Evolutionary conservation across 192 early-diverging fungal genomes (phyloP), one percentile per base, ranked within the genome.

Genomic region (Jimgerdemannia flammicorona): DNA sequence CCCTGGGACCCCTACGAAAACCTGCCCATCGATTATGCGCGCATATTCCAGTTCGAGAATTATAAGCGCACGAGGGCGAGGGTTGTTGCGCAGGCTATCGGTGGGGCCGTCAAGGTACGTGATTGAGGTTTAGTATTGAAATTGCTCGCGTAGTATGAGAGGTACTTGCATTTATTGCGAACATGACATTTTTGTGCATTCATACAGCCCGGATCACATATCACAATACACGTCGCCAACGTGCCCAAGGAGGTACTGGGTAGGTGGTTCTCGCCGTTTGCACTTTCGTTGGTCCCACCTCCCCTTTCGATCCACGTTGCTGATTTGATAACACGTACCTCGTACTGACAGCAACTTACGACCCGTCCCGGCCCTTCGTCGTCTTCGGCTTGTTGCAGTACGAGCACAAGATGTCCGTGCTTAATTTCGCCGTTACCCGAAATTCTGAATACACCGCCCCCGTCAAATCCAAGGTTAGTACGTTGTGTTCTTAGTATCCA

Each of bases 1-100:
- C 93, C 97, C 11, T 99, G 98, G 98, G 98, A 99, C 80, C 93
- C 97, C 8, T 96, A 96, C 87, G 98, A 99, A 83, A 98, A 98
- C 83, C 85, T 99, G 73, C 98, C 98, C 0, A 84, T 95, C 43
- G 98, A 99, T 80, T 99, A 98, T 81, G 90, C 90, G 42, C 92
- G 95, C 67, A 97, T 99, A 72, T 99, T 98, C 88, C 95, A 97
- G 84, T 97, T 98, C 75, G 91, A 95, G 78, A 97, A 93, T 86
- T 93, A 93, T 66, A 83, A 83, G 66, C 87, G 92, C 76, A 95
- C 96, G 20, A 91, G 93, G 84, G 84, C 89, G 72, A 87, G 93
- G 49, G 90, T 96, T 49, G 78, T 95, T 64, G 83, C 73, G 42
- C 85, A 89, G 67, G 83, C 86, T 40, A 75, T 75, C 40, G 83